These are phyloP conservation scores for Pinus taeda DNA, from an alignment of 75 land plant genomes.

Conservation along the genomic window DNA sequence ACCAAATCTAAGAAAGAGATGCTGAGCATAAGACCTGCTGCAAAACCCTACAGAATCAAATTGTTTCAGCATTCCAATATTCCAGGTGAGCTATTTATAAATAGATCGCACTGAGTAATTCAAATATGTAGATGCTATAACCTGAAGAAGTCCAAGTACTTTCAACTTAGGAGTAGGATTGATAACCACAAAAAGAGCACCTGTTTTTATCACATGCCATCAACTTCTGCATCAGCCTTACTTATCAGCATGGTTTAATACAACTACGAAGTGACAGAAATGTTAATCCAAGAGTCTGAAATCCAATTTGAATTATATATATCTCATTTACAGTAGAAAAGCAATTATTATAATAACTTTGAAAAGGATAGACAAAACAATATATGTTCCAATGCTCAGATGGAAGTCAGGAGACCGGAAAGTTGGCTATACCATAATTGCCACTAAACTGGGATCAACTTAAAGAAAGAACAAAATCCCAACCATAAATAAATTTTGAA, in stretches of 20 bases:
- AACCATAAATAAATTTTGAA: too few relatives aligned
- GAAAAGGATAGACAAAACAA: background rate
- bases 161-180: slow-evolving; percentile 74
- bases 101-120: background rate
- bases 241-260: background rate
- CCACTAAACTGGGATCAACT: background rate
- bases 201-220: slow-evolving; percentile 23
- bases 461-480: too few relatives aligned
- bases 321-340: background rate
- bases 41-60: slow-evolving; percentile 72
- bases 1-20: slow-evolving; percentile 93
- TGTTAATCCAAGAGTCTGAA: background rate
- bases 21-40: slow-evolving; percentile 94
- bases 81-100: background rate
- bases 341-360: background rate
- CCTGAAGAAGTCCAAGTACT: slow-evolving; percentile 84
- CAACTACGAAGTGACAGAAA: background rate
- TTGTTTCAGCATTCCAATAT: background rate
- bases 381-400: background rate
- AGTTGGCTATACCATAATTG: background rate
- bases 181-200: slow-evolving; percentile 82
- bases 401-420: background rate
- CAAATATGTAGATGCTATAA: slow-evolving; percentile 1
- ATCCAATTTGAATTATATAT: background rate
- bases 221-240: too few relatives aligned